These are phyloP conservation scores for Claviceps africana DNA, from an alignment of 2,329 filamentous ascomycete species.

Conservation along the genomic window DNA sequence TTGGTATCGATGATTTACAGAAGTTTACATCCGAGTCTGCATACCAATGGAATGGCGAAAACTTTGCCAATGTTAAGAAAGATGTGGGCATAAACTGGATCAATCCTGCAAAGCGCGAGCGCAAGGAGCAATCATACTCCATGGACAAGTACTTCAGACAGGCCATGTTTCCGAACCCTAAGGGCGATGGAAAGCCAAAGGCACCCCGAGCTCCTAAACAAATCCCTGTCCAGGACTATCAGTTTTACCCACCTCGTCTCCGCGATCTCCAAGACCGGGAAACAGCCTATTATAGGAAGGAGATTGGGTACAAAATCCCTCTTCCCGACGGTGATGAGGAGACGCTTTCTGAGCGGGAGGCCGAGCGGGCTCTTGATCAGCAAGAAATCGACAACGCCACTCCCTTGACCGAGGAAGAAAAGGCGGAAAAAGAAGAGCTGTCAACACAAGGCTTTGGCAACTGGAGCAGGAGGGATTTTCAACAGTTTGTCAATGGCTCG, in stretches of 20 bases:
- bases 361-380: slow-evolving; percentile 76
- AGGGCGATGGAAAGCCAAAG: slow-evolving; percentile 80
- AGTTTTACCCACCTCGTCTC: slow-evolving; percentile 81
- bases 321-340: slow-evolving; percentile 80
- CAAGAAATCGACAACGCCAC: slow-evolving; percentile 85
- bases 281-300: slow-evolving; percentile 89
- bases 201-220: slow-evolving; percentile 93
- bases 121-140: slow-evolving; percentile 94
- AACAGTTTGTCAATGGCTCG: slow-evolving; percentile 92
- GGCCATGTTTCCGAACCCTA: slow-evolving; percentile 66
- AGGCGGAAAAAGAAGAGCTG: slow-evolving; percentile 69
- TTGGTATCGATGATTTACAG: slow-evolving; percentile 91
- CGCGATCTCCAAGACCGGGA: slow-evolving; percentile 89
- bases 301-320: slow-evolving; percentile 89
- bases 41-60: slow-evolving; percentile 98
- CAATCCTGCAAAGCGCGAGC: slow-evolving; percentile 93
- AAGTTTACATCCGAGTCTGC: slow-evolving; percentile 96
- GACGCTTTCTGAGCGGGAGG: slow-evolving; percentile 72
- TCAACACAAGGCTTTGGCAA: slow-evolving; percentile 77
- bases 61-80: slow-evolving; percentile 83
- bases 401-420: slow-evolving; percentile 77
- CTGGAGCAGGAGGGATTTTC: slow-evolving; percentile 96
- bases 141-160: slow-evolving; percentile 98
- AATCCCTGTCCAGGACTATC: slow-evolving; percentile 83
- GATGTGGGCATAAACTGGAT: slow-evolving; percentile 93